A percentile compares a stretch with the other conserved stretches of the same genome.
Conservation (phyloP, 352 stramenopile species). For the Stramenopiles sp. region DNA sequence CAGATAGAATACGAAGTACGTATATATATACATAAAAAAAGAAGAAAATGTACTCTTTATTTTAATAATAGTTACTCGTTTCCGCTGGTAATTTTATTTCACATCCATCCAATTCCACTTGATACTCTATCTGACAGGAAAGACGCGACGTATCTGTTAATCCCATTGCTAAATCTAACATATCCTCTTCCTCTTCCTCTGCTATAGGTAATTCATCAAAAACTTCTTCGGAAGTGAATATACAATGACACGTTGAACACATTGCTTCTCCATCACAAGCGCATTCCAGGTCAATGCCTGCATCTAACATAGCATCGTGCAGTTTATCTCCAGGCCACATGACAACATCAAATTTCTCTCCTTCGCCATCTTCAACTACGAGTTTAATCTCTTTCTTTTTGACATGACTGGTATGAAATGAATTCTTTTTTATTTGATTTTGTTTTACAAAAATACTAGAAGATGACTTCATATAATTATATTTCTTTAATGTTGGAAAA, state of each 20-base stretch:
- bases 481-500: too few species aligned
- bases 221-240: conserved; percentile 56
- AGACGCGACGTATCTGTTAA: conserved; percentile 59
- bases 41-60: too few species aligned
- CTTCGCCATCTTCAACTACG: conserved; percentile 1
- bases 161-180: conserved; percentile 77
- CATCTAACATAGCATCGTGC: background rate
- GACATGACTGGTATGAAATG: background rate
- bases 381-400: conserved; percentile 6
- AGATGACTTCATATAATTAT: background rate
- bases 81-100: background rate
- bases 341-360: background rate
- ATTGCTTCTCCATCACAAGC: conserved; percentile 72
- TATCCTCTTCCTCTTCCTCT: conserved; percentile 78
- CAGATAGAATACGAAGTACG: too few species aligned
- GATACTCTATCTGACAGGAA: background rate
- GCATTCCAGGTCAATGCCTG: background rate
- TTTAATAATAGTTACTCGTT: background rate
- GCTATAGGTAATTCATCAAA: conserved; percentile 60
- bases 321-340: background rate
- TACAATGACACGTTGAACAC: conserved; percentile 75
- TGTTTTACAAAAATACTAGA: background rate
- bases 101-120: background rate
- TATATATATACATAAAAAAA: too few species aligned
- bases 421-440: background rate